Percentiles rank a stretch among this genome's conserved stretches.
Evolutionary conservation across 1,139 yeast genomes (phyloP).

Genomic region (Yamadazyma epiphylla): DNA sequence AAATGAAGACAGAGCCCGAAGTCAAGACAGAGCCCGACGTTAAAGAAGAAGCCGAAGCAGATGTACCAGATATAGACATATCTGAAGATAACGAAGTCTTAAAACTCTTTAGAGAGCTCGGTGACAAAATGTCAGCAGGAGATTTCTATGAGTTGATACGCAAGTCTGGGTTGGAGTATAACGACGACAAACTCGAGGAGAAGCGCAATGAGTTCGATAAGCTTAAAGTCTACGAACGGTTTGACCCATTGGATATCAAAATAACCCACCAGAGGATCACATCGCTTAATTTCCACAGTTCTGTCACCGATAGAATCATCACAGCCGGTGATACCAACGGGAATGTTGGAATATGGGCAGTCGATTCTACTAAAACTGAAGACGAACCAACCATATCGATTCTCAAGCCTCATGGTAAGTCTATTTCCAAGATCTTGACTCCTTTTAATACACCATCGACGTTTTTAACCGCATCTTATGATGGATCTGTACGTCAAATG

Average conservation of each 20-base stretch:
- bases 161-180: slow-evolving; percentile 18
- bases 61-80: slow-evolving; percentile 1
- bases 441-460: slow-evolving; percentile 48
- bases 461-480: slow-evolving; percentile 74
- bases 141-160: slow-evolving; percentile 64
- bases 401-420: slow-evolving; percentile 72
- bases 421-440: slow-evolving; percentile 61
- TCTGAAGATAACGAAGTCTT: slow-evolving; percentile 30
- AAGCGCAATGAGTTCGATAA: slow-evolving; percentile 51
- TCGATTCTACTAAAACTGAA: slow-evolving; percentile 31
- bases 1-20: slow-evolving; percentile 15
- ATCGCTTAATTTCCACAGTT: slow-evolving; percentile 73
- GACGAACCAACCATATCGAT: slow-evolving; percentile 53
- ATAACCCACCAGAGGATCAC: slow-evolving; percentile 73
- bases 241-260: slow-evolving; percentile 69
- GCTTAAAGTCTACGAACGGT: slow-evolving; percentile 48
- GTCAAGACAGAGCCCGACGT: slow-evolving; percentile 11
- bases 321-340: slow-evolving; percentile 89
- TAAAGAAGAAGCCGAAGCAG: slow-evolving; percentile 13
- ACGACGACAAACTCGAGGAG: slow-evolving; percentile 37
- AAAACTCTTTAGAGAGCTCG: slow-evolving; percentile 38
- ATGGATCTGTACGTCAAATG: slow-evolving; percentile 73
- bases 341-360: slow-evolving; percentile 86
- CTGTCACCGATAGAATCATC: slow-evolving; percentile 55
- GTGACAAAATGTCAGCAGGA: slow-evolving; percentile 67